Evolutionary conservation across 345 rosid genomes (phyloP).

Genomic region (Citrus inodora): DNA sequence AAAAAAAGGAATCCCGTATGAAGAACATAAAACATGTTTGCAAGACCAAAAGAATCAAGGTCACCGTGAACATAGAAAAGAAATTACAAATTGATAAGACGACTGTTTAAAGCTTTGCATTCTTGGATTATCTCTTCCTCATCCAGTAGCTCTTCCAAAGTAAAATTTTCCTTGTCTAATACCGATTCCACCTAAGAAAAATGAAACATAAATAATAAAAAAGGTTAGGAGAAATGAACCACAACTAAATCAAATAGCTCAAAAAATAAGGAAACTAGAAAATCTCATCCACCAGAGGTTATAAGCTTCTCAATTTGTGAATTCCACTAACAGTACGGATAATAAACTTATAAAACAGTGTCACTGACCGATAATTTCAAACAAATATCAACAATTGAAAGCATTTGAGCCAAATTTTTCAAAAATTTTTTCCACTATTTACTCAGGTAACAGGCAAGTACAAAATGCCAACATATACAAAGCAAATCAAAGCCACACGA

Average conservation of each 20-base stretch:
- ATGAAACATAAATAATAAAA: slow-evolving; percentile 7
- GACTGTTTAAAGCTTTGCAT: slow-evolving; percentile 97
- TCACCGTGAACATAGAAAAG: not conserved
- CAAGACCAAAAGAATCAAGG: slow-evolving; percentile 1
- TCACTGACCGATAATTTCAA: not conserved
- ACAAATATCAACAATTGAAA: not conserved
- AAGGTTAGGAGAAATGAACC: not conserved
- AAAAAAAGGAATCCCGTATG: not conserved
- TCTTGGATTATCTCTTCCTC: slow-evolving; percentile 99
- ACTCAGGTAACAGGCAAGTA: not conserved
- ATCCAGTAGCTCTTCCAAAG: slow-evolving; percentile 95
- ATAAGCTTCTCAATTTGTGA: not conserved
- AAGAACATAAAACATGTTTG: not conserved
- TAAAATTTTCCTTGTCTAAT: slow-evolving; percentile 83
- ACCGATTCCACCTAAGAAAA: slow-evolving; percentile 77
- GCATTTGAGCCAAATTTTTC: not conserved
- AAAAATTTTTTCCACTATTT: not conserved
- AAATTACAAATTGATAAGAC: slow-evolving; percentile 88
- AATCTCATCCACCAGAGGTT: not conserved
- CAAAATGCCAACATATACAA: not conserved
- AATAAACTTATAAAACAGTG: not conserved
- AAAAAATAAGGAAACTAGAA: not conserved
- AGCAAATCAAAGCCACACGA: not conserved
- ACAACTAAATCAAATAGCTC: not conserved
- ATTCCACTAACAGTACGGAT: not conserved